A percentile compares a stretch with the other conserved stretches of the same genome.
Conservation (phyloP, 2,329 filamentous ascomycete genomes). For the Coniosporium tulheliwenetii region DNA sequence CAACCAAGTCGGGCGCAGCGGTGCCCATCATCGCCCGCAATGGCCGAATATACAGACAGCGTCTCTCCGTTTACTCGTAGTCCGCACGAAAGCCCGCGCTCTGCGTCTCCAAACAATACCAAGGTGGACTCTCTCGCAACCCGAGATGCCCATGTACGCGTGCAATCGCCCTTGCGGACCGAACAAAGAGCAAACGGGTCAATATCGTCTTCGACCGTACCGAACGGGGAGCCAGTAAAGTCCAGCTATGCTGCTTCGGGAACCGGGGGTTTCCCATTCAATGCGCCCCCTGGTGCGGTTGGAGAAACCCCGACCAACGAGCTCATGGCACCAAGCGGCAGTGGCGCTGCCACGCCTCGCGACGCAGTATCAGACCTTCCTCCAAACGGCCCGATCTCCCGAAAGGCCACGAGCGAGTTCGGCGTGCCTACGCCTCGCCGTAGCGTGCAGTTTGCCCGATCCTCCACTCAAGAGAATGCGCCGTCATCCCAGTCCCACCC, state of each 20-base stretch:
- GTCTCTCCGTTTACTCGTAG: no score
- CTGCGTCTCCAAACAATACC: no score
- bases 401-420: conserved; percentile 3
- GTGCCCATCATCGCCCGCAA: no score
- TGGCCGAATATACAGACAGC: no score
- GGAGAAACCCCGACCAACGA: conserved; percentile 9
- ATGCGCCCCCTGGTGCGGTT: conserved; percentile 7
- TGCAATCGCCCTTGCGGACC: conserved; percentile 11
- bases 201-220: neutral
- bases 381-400: conserved; percentile 1
- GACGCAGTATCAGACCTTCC: no score
- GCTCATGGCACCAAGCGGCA: conserved; percentile 2
- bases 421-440: conserved; percentile 30
- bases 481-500: conserved; percentile 27
- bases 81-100: no score
- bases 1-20: no score
- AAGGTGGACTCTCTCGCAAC: no score
- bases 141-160: conserved; percentile 2
- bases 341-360: no score
- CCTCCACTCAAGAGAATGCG: conserved; percentile 11
- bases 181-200: conserved; percentile 9
- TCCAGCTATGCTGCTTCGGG: neutral
- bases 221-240: neutral
- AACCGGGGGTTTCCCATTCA: conserved; percentile 19
- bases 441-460: conserved; percentile 62